Conservation (phyloP, 2,329 filamentous ascomycete genomes). For the Penicillium sp. region DNA sequence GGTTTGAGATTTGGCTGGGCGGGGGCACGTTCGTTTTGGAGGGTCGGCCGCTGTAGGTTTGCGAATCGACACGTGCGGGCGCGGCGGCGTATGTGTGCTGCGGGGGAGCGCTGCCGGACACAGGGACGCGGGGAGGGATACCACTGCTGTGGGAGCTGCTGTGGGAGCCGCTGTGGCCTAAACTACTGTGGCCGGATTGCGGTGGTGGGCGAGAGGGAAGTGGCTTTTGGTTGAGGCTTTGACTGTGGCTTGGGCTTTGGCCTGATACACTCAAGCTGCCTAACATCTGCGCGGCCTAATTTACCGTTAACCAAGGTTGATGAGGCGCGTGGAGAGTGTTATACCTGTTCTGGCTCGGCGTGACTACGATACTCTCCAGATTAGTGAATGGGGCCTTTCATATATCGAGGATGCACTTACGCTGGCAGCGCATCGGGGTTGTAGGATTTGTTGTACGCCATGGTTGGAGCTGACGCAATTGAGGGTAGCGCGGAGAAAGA, state of each 20-base stretch:
- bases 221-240: slow-evolving; percentile 26
- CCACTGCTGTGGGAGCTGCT: slow-evolving; percentile 1
- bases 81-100: slow-evolving; percentile 21
- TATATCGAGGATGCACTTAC: slow-evolving; percentile 52
- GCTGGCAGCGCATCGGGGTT: slow-evolving; percentile 94
- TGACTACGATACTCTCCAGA: slow-evolving; percentile 51
- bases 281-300: slow-evolving; percentile 49
- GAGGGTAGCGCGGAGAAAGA: slow-evolving; percentile 1
- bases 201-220: slow-evolving; percentile 28
- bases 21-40: slow-evolving; percentile 16
- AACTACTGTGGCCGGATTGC: slow-evolving; percentile 19
- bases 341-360: slow-evolving; percentile 71
- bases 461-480: slow-evolving; percentile 45
- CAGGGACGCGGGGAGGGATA: slow-evolving; percentile 28
- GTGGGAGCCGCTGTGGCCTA: slow-evolving; percentile 14
- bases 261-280: slow-evolving; percentile 35
- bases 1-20: slow-evolving; percentile 16
- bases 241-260: slow-evolving; percentile 18
- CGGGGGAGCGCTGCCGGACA: slow-evolving; percentile 24
- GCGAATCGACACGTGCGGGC: slow-evolving; percentile 18
- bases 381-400: slow-evolving; percentile 14
- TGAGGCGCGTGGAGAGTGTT: background rate
- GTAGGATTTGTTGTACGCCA: slow-evolving; percentile 93
- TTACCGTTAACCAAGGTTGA: slow-evolving; percentile 1
- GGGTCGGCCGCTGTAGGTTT: slow-evolving; percentile 22